Evolutionary conservation across 257 asterid species (phyloP), one percentile per base, ranked within the genome.

Genomic region (Ehretia macrophylla): DNA sequence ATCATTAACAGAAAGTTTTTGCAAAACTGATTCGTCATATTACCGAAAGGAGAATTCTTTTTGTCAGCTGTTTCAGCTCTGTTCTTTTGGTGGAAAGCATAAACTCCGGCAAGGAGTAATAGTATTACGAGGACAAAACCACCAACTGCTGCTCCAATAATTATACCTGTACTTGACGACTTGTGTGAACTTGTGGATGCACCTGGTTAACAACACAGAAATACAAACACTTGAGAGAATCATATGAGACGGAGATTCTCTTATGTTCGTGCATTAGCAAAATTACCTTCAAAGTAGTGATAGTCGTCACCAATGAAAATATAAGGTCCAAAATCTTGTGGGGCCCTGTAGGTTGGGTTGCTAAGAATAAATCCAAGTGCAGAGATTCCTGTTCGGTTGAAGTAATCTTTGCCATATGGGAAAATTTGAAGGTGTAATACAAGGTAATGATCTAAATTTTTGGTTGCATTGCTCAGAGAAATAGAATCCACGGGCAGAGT

Each of bases 1-100:
- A 45, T 75, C 11, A 10, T 11, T 42, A 42, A 42, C 47, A 10
- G 16, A 42, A 42, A 42, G 1, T 46, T 17, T 12, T 39, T 21
- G 18, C 45, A 17, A 47, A 56, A 10, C 45, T 17, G 17, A 42
- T 58, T 37, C 65, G 37, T 22, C 60, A 45, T 37, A 62, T 59
- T 82, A 87, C 97, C 90, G 64, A 90, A 90, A 63, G 97, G 97
- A 72, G 87, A 78, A 12, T 55, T 74, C 76, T 84, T 79, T 81
- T 79, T 83, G 21, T 70, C 62, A 62, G 97, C 95, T n/a, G 69
- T 59, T 72, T 78, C 86, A 54, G 95, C 97, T 70, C 84, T 65
- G 68, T 48, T 81, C 75, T 78, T 90, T 72, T 87, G 97, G 51
- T 85, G 79, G 68, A 78, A 37, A 60, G 95, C 95, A 68, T 87